These are phyloP conservation scores for Trichoderma brevicompactum DNA, from an alignment of 2,329 filamentous ascomycete species.

Conservation along the genomic window DNA sequence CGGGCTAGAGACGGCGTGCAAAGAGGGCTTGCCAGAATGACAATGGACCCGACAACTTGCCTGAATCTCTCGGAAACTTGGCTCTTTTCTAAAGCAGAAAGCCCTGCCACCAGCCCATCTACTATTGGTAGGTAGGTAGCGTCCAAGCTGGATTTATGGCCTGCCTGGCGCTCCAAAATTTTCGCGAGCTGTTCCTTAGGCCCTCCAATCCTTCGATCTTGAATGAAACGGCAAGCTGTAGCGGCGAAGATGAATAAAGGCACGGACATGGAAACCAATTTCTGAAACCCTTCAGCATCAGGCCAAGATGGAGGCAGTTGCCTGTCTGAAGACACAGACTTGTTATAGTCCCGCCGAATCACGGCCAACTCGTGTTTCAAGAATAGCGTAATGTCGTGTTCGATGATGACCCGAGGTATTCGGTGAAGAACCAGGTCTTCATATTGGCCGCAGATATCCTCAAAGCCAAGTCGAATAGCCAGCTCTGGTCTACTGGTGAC, in stretches of 20 bases:
- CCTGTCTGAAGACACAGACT: neutral
- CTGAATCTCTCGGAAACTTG: constrained; percentile 36
- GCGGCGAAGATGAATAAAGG: constrained; percentile 46
- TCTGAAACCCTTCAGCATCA: neutral
- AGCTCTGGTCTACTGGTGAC: constrained; percentile 51
- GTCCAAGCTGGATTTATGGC: constrained; percentile 29
- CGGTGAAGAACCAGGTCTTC: constrained; percentile 13
- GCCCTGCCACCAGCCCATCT: constrained; percentile 20
- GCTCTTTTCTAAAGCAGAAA: neutral
- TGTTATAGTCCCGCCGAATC: constrained; percentile 4
- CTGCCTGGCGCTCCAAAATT: constrained; percentile 33
- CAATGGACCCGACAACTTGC: neutral
- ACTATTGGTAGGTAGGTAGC: constrained; percentile 32
- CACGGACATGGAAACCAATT: constrained; percentile 37
- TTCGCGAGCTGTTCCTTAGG: constrained; percentile 34
- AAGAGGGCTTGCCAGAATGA: neutral
- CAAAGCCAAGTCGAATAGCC: constrained; percentile 44
- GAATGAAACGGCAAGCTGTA: constrained; percentile 40
- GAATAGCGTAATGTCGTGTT: neutral
- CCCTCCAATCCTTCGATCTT: constrained; percentile 29
- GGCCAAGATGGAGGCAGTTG: constrained; percentile 29
- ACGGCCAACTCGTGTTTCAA: neutral
- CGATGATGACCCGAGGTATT: neutral
- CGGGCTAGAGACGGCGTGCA: constrained; percentile 34
- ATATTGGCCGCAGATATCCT: constrained; percentile 3